A percentile compares a stretch with the other conserved stretches of the same genome.
These are phyloP conservation scores for Ceratocystis cubensis DNA, from an alignment of 2,329 filamentous ascomycete species.

Conservation along the genomic window DNA sequence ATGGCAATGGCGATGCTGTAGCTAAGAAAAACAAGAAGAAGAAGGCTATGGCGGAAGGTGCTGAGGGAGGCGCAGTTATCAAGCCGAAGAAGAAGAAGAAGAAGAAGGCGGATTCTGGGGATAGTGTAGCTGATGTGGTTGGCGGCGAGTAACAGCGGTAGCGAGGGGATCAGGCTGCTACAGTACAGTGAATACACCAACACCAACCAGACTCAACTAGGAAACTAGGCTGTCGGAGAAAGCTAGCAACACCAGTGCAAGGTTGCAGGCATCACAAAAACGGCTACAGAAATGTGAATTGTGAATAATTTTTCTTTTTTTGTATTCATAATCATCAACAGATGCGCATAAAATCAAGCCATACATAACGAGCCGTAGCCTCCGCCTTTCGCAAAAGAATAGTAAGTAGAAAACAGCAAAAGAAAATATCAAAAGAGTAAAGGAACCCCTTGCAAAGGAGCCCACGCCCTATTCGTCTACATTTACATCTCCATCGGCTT, in stretches of 20 bases:
- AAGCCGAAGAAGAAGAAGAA: constrained; percentile 40
- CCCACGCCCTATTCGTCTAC: background rate
- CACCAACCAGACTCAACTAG: too few species aligned
- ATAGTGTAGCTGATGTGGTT: background rate
- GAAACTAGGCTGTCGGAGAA: too few species aligned
- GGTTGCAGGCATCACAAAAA: too few species aligned
- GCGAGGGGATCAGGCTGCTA: background rate
- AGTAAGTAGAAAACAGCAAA: constrained; percentile 15
- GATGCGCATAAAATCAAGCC: constrained; percentile 10
- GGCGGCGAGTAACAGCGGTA: background rate
- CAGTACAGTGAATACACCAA: background rate
- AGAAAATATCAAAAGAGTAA: constrained; percentile 26
- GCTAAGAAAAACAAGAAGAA: constrained; percentile 21
- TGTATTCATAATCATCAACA: constrained; percentile 10
- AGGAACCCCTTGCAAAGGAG: constrained; percentile 26
- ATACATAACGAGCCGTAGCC: background rate
- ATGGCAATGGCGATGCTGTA: background rate
- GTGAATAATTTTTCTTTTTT: background rate
- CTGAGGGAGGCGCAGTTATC: constrained; percentile 22
- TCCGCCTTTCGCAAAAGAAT: constrained; percentile 11
- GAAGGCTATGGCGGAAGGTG: constrained; percentile 19
- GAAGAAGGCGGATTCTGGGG: constrained; percentile 26
- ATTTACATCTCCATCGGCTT: constrained; percentile 40
- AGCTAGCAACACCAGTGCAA: too few species aligned
- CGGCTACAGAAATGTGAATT: background rate